Evolutionary conservation across 805 yeast genomes (phyloP).

Genomic region (Lipomyces oligophaga): DNA sequence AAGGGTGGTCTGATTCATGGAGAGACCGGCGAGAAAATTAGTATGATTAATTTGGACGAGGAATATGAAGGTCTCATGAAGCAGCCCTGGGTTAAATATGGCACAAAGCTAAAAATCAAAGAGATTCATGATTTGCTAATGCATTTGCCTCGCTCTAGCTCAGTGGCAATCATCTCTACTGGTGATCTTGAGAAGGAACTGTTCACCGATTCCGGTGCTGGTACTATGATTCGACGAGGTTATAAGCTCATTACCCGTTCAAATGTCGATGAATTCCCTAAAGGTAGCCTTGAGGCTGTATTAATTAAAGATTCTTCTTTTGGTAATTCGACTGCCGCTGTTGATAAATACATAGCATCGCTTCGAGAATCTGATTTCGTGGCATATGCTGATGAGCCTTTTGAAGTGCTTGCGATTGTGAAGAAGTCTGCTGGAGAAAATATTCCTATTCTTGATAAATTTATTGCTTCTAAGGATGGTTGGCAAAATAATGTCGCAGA

Average conservation of each 20-base stretch:
- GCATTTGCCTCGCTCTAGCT: conserved; percentile 92
- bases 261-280: conserved; percentile 60
- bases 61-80: conserved; percentile 88
- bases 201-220: conserved; percentile 98
- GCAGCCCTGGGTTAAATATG: conserved; percentile 97
- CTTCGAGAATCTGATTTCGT: conserved; percentile 62
- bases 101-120: conserved; percentile 93
- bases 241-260: conserved; percentile 70
- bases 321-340: conserved; percentile 63
- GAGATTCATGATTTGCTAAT: conserved; percentile 93
- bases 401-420: conserved; percentile 89
- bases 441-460: conserved; percentile 74
- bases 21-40: conserved; percentile 81
- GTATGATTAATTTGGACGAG: conserved; percentile 90
- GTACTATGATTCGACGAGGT: conserved; percentile 96
- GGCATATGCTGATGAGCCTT: conserved; percentile 91
- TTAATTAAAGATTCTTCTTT: conserved; percentile 74
- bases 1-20: conserved; percentile 97
- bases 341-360: conserved; percentile 73
- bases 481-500: conserved; percentile 98
- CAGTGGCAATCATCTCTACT: conserved; percentile 95
- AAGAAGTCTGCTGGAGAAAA: conserved; percentile 43
- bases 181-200: conserved; percentile 93
- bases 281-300: conserved; percentile 69
- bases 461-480: conserved; percentile 81